These are phyloP conservation scores for Kitagawia praeruptora DNA, from an alignment of 129 eudicot species.

Conservation along the genomic window DNA sequence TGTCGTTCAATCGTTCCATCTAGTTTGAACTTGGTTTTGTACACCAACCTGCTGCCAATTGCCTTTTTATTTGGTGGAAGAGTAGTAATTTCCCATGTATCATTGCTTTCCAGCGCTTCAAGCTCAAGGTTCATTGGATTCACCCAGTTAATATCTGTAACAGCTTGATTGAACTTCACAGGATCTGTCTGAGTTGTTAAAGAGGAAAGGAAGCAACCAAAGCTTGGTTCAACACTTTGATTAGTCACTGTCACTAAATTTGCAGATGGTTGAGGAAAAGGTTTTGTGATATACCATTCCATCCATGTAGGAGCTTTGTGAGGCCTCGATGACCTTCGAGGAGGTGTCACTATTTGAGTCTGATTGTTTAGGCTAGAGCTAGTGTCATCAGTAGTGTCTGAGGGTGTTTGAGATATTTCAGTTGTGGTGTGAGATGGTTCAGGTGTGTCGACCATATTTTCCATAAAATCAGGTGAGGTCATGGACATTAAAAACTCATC, in stretches of 20 bases:
- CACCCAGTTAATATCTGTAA: not conserved
- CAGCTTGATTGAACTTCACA: not conserved
- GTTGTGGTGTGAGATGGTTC: not conserved
- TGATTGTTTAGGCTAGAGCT: not conserved
- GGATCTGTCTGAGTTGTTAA: not conserved
- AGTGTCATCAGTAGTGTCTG: too few relatives aligned
- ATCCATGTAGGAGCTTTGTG: not conserved
- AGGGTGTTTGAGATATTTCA: too few relatives aligned
- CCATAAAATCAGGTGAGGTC: too few relatives aligned
- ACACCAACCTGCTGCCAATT: not conserved
- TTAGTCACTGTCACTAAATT: not conserved
- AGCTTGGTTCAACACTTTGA: not conserved
- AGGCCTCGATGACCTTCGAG: not conserved
- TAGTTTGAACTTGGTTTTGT: not conserved
- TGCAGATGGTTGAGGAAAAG: not conserved
- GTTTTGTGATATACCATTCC: not conserved
- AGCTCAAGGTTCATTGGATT: not conserved
- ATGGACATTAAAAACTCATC: not conserved
- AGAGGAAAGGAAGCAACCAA: not conserved
- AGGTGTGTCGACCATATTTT: rapidly evolving
- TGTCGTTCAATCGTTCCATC: not conserved
- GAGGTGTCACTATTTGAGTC: not conserved
- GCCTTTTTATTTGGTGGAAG: not conserved
- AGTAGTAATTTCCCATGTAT: not conserved
- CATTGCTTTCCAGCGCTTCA: not conserved